Evolutionary conservation across 345 rosid species (phyloP).

Genomic region (Salix dunnii): DNA sequence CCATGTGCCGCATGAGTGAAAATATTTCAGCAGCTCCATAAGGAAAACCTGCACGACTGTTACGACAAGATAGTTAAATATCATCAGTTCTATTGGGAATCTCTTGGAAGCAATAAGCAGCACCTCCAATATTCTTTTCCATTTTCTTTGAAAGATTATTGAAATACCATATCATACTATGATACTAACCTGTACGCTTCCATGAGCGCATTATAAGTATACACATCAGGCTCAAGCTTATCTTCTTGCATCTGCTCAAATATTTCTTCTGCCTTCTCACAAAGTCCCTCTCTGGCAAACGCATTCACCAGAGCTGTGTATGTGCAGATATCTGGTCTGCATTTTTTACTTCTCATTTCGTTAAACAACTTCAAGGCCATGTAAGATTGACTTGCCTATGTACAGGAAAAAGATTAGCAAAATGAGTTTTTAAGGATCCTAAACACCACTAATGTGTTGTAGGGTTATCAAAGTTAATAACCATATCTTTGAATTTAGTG

Average conservation of each 20-base stretch:
- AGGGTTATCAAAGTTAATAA: too few relatives aligned
- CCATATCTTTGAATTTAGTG: too few relatives aligned
- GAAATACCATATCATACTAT: neutral
- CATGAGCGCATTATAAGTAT: slow-evolving; percentile 89
- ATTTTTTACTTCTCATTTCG: slow-evolving; percentile 77
- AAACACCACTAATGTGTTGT: neutral
- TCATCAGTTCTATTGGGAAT: neutral
- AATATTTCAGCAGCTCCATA: slow-evolving; percentile 90
- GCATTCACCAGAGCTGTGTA: slow-evolving; percentile 83
- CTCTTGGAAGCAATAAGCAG: too few relatives aligned
- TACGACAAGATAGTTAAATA: slow-evolving; percentile 10
- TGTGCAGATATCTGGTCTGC: slow-evolving; percentile 84
- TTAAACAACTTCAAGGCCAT: slow-evolving; percentile 72
- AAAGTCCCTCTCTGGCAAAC: slow-evolving; percentile 93
- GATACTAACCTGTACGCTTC: slow-evolving; percentile 72
- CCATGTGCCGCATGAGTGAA: slow-evolving; percentile 92
- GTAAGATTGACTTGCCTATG: slow-evolving; percentile 76
- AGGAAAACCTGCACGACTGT: slow-evolving; percentile 91
- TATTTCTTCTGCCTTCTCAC: slow-evolving; percentile 89
- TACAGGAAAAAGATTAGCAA: neutral
- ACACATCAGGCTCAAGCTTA: slow-evolving; percentile 83
- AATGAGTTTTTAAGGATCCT: neutral
- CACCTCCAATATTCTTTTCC: neutral
- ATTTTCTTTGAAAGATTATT: neutral
- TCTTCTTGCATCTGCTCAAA: slow-evolving; percentile 90